Percentiles rank a stretch among this genome's conserved stretches.
Evolutionary conservation across 208 protist genomes (phyloP).

Genomic region (Trichomonas gallinae): DNA sequence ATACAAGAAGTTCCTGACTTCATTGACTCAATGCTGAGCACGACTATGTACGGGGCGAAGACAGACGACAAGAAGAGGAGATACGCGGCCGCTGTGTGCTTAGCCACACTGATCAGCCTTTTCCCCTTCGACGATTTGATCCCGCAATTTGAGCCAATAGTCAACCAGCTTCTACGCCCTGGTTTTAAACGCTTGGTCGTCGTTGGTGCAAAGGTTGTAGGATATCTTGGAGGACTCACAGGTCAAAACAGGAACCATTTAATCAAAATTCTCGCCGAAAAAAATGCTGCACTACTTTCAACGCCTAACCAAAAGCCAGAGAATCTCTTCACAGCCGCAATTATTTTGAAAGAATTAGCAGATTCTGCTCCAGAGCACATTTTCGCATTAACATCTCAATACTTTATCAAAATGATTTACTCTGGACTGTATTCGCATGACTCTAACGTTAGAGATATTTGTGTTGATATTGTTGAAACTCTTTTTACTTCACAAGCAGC

Average conservation of each 20-base stretch:
- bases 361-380: not conserved
- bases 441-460: not conserved
- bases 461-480: slow-evolving; percentile 11
- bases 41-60: not conserved
- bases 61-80: not conserved
- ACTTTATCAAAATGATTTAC: not conserved
- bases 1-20: not conserved
- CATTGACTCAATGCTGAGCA: not conserved
- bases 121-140: slow-evolving; percentile 8
- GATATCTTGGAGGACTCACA: not conserved
- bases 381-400: not conserved
- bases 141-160: not conserved
- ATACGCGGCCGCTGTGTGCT: not conserved
- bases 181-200: not conserved
- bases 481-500: not conserved
- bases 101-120: not conserved
- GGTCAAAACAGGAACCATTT: not conserved
- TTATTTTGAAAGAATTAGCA: not conserved
- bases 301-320: not conserved
- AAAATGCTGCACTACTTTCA: not conserved
- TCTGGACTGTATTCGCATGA: not conserved
- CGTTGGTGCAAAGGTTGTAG: not conserved
- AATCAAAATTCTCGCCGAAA: not conserved
- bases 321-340: not conserved
- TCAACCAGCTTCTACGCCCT: not conserved